Base-by-base conservation (phyloP, 495 filamentous ascomycete species). In the Penicilliopsis zonata region DNA sequence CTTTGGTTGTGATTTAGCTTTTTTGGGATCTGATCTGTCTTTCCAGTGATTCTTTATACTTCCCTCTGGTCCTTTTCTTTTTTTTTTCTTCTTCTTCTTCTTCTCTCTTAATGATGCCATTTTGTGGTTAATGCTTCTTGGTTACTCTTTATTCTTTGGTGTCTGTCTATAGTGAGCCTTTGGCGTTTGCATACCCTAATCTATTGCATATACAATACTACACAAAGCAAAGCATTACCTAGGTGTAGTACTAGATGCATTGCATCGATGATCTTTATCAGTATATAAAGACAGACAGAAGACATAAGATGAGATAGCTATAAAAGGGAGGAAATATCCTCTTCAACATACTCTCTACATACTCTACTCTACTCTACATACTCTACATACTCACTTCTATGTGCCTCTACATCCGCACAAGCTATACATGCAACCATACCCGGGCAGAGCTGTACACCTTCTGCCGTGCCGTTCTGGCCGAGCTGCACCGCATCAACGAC, bases 1-100 rank as follows among this genome's bases (percentile, higher is more conserved):
- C 55, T 35, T 49, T 72, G 41, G 51, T 76, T 31, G 61, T 65
- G 34, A 43, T 75, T 52, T 76, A 61, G 63, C 53, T 25, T 22
- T 41, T 41, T 18, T 31, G 25, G 36, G 22, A 23, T 38, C 39
- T 42, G 19, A 20, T 25, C 34, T 43, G 44, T 33, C 43, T 40
- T 24, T 44, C 32, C 34, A 31, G 10, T 27, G 25, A 27, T 28
- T 29, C 21, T 40, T 42, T 30, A 35, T 39, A 33, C 37, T 46
- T 23, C 39, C 42, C 42, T 42, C 39, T 36, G 32, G 42, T 31
- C 41, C 28, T 23, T 21, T 5, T 3, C 25, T 13, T 25, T 27
- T 37, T 9, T 34, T 22, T 13, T 26, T 27, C n/a, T 27, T 4
- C n/a, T 27, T 5, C n/a, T 27, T 5, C 25, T n/a, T 13, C 25